Conservation (phyloP, 306 rosid species). For the Cucurbita ficifolia region DNA sequence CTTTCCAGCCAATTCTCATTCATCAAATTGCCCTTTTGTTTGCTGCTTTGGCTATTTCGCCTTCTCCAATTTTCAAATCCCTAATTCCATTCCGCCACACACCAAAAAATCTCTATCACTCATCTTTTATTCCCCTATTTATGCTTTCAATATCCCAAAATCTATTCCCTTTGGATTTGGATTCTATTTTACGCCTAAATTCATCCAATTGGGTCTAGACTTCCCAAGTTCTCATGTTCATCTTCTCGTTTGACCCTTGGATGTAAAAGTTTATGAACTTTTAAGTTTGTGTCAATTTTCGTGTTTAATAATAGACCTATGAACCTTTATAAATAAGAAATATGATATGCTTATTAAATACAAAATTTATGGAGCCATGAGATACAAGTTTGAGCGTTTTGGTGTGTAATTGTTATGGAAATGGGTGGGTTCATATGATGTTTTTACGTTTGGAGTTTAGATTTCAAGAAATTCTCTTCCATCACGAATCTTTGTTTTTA, state of each 20-base stretch:
- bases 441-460: neutral
- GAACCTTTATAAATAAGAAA: no score
- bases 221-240: neutral
- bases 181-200: neutral
- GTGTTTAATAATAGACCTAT: no score
- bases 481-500: neutral
- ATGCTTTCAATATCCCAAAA: neutral
- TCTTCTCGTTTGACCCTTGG: neutral
- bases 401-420: neutral
- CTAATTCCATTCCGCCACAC: neutral
- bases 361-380: no score
- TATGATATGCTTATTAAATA: no score
- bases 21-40: neutral
- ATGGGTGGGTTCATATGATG: neutral
- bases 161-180: neutral
- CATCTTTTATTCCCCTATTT: neutral
- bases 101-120: neutral
- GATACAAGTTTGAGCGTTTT: no score
- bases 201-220: neutral
- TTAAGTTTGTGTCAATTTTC: no score
- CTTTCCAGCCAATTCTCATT: slow-evolving; percentile 1
- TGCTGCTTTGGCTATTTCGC: neutral
- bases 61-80: neutral
- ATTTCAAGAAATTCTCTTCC: neutral
- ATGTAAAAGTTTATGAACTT: no score